A percentile compares a stretch with the other conserved stretches of the same genome.
Conservation (phyloP, 2,329 filamentous ascomycete species). For the Botrytis hyacinthi region DNA sequence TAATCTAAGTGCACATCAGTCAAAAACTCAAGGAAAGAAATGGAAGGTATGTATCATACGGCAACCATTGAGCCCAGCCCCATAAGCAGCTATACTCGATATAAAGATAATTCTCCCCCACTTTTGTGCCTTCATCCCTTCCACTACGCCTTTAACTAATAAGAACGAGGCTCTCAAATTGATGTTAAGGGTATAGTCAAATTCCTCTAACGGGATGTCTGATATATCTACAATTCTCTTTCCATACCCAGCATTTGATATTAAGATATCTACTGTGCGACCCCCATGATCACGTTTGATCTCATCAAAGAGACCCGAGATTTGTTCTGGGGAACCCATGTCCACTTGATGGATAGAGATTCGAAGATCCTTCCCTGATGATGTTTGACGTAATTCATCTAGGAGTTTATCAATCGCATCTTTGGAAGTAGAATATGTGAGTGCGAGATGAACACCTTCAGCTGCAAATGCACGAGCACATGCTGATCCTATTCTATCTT, state of each 20-base stretch:
- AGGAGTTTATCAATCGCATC: constrained; percentile 47
- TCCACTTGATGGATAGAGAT: constrained; percentile 59
- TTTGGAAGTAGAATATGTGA: constrained; percentile 55
- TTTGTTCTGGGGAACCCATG: constrained; percentile 52
- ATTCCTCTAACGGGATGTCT: constrained; percentile 34
- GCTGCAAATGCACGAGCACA: constrained; percentile 55
- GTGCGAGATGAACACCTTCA: constrained; percentile 53
- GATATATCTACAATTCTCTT: constrained; percentile 49
- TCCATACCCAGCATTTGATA: constrained; percentile 66
- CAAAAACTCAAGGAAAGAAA: background rate
- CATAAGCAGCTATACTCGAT: constrained; percentile 30
- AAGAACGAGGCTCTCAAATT: constrained; percentile 34
- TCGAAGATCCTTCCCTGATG: constrained; percentile 36
- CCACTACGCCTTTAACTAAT: constrained; percentile 32
- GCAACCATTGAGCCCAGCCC: constrained; percentile 34
- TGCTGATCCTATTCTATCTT: constrained; percentile 58
- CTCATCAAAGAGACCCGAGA: constrained; percentile 53
- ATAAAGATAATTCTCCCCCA: constrained; percentile 35
- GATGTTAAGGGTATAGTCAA: constrained; percentile 33
- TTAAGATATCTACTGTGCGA: constrained; percentile 55
- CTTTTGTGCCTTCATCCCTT: constrained; percentile 43
- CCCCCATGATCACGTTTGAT: constrained; percentile 52
- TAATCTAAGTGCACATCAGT: constrained; percentile 26
- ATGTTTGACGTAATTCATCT: constrained; percentile 38
- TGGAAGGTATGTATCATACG: constrained; percentile 24